Conservation (phyloP, 805 yeast species). For the Starmerella scarabaei region DNA sequence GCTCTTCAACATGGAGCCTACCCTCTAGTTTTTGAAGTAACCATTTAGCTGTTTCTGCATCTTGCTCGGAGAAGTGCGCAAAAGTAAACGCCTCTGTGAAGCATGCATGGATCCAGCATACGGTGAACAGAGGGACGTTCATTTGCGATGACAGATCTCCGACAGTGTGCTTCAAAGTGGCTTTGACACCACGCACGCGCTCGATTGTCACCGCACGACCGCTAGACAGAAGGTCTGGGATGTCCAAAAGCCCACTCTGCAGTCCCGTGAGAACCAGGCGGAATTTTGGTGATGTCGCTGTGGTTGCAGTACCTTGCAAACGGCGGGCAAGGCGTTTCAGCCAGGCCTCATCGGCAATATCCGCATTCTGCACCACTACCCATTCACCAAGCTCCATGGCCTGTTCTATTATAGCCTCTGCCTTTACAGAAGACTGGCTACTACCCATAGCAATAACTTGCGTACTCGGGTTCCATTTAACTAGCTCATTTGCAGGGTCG, state of each 20-base stretch:
- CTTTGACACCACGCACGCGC: constrained; percentile 37
- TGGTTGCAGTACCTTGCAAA: constrained; percentile 25
- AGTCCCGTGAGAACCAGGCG: constrained; percentile 56
- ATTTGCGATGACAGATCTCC: not conserved
- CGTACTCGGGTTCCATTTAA: constrained; percentile 50
- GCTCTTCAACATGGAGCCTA: constrained; percentile 38
- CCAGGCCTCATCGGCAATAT: constrained; percentile 51
- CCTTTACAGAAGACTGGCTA: constrained; percentile 33
- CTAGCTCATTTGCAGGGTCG: constrained; percentile 52
- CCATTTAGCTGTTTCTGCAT: constrained; percentile 7
- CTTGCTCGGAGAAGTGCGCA: constrained; percentile 1
- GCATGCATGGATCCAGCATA: constrained; percentile 13
- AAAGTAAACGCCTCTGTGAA: constrained; percentile 3
- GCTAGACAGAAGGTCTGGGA: constrained; percentile 43
- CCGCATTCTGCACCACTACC: constrained; percentile 72
- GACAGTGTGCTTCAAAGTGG: not conserved
- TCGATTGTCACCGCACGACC: constrained; percentile 51
- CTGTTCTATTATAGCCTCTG: constrained; percentile 62
- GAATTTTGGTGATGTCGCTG: constrained; percentile 26
- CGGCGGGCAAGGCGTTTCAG: constrained; percentile 36
- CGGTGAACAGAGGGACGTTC: not conserved
- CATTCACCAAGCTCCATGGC: constrained; percentile 67
- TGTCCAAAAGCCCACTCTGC: constrained; percentile 33
- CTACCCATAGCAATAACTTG: constrained; percentile 46
- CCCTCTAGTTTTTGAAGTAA: constrained; percentile 2